These are phyloP conservation scores for Malania oleifera DNA, from an alignment of 164 flowering plant genomes.

Conservation along the genomic window DNA sequence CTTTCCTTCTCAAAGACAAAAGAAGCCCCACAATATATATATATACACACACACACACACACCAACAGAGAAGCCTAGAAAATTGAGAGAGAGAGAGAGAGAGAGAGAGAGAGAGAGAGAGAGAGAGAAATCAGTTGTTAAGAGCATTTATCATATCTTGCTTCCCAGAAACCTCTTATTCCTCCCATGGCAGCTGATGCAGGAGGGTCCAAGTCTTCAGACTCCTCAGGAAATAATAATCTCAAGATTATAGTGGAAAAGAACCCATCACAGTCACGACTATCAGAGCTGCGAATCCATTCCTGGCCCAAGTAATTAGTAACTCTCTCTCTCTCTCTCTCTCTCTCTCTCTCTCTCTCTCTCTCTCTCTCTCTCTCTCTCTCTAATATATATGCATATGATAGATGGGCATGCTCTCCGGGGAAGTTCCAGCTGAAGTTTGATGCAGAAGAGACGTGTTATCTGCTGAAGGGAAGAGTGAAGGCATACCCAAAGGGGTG, in stretches of 20 bases:
- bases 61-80: too few species aligned
- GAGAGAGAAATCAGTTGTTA: too few species aligned
- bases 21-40: too few species aligned
- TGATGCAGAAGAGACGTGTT: slow-evolving; percentile 84
- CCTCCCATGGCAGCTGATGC: slow-evolving; percentile 18
- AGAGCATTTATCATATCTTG: not conserved
- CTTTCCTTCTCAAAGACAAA: too few species aligned
- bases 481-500: slow-evolving; percentile 55
- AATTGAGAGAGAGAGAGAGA: too few species aligned
- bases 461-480: slow-evolving; percentile 74
- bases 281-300: slow-evolving; percentile 65
- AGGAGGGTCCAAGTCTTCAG: too few species aligned
- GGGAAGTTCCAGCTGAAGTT: slow-evolving; percentile 78
- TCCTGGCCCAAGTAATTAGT: slow-evolving; percentile 94
- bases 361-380: not conserved
- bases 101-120: too few species aligned
- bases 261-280: slow-evolving; percentile 51
- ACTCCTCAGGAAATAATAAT: slow-evolving; percentile 17
- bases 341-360: slow-evolving; percentile 6
- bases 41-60: too few species aligned
- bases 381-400: not conserved
- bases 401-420: slow-evolving; percentile 87
- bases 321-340: not conserved
- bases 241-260: slow-evolving; percentile 57
- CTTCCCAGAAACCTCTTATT: not conserved